Evolutionary conservation across 768 basidiomycete species (phyloP), one percentile per base, ranked within the genome.

Genomic region (Asterophora parasitica): DNA sequence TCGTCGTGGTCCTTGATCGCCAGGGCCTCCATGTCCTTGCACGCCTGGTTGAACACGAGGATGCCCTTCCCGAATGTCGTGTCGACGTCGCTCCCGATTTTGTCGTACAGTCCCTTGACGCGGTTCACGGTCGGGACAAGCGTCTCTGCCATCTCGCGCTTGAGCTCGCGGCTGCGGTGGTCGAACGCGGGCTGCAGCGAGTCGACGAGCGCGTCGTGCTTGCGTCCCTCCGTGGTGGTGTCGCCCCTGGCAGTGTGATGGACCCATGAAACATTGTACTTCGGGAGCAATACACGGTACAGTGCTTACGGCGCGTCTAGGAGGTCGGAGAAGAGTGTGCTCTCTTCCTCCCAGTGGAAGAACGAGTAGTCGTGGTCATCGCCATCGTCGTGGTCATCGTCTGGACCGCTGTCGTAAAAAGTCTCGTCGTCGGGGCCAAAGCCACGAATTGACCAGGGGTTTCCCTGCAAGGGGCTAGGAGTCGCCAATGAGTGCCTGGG

Each of bases 271-370:
- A 48, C 53, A 51, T 49, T 48, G 51, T 49, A 48, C 38, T 26
- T 28, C 8, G 53, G 17, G 42, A 37, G 44, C 42, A 50, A 8
- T 3, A 16, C 42, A 28, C 48, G 11, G 23, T 12, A 26, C 41
- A 5, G 42, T 19, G 50, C 64, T 52, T 59, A 74, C 75, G 59
- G 66, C 41, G 71, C 68, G 32, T 74, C 69, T 59, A 79, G 59
- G 16, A 80, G 62, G 36, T 72, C 73, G 12, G 72, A 69, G n/a
- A 77, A 67, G 28, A 81, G 66, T 2, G 77, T 77, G n/a, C 59
- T 62, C 55, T 78, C 77, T 51, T 77, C 74, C 32, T 79, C 72
- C 77, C 77, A 81, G 27, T 63, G 59, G 57, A 77, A 78, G 17
- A 64, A 57, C 1, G 58, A 56, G 13, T 65, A 58, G 48, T 62